Conservation (phyloP, 352 stramenopile species). For the Phytophthora pini region DNA sequence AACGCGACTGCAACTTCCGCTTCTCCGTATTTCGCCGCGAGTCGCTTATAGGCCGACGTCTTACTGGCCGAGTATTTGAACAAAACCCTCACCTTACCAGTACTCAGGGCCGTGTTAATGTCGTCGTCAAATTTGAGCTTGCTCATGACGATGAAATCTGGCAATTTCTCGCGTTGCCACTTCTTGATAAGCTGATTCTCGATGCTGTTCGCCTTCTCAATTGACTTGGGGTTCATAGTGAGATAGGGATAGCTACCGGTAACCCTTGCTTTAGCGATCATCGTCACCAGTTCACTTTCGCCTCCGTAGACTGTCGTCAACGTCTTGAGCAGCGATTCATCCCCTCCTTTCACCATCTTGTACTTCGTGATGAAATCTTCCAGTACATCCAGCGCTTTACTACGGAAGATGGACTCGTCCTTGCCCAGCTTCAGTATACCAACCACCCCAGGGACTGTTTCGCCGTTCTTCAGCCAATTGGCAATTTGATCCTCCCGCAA, state of each 20-base stretch:
- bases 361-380: not conserved
- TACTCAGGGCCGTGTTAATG: not conserved
- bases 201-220: not conserved
- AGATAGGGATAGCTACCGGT: no score
- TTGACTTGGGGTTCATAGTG: no score
- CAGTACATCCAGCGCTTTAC: not conserved
- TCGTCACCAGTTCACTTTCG: not conserved
- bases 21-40: not conserved
- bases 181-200: not conserved
- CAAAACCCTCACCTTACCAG: not conserved
- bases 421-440: not conserved
- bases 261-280: not conserved
- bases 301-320: not conserved
- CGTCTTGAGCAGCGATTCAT: not conserved
- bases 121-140: not conserved
- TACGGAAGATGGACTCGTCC: not conserved
- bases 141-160: not conserved
- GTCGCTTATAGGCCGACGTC: not conserved
- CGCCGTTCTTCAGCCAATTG: not conserved
- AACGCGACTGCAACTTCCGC: not conserved
- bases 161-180: not conserved
- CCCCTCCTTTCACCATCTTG: not conserved
- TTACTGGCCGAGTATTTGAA: not conserved
- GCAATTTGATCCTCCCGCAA: not conserved
- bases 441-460: not conserved